A percentile compares a stretch with the other conserved stretches of the same genome.
Conservation (phyloP, 2,329 filamentous ascomycete genomes). For the Lachnellula arida region DNA sequence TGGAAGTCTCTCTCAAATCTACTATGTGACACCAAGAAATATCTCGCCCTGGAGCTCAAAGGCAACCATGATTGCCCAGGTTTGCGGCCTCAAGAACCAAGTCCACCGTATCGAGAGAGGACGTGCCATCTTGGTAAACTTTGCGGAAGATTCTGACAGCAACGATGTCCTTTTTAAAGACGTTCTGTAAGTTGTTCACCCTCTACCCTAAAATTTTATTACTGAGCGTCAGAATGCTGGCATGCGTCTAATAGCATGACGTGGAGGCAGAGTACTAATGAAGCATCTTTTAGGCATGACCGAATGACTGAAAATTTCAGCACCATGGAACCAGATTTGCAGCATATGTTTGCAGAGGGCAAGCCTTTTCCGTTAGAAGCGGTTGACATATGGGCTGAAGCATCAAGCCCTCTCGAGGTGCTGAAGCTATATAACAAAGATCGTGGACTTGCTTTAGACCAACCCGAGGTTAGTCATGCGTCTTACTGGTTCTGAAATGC, state of each 20-base stretch:
- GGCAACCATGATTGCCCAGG: conserved; percentile 87
- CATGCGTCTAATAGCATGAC: not conserved
- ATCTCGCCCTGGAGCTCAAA: conserved; percentile 98
- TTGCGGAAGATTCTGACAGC: conserved; percentile 46
- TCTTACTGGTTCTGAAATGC: not conserved
- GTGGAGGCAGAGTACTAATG: not conserved
- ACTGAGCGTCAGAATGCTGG: too few relatives aligned
- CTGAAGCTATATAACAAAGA: conserved; percentile 79
- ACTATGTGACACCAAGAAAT: conserved; percentile 72
- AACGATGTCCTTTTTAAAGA: conserved; percentile 58
- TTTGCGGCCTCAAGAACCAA: conserved; percentile 71
- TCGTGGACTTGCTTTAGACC: conserved; percentile 80
- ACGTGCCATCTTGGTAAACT: conserved; percentile 66
- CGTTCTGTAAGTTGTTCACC: conserved; percentile 44
- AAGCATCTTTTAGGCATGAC: conserved; percentile 51
- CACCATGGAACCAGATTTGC: conserved; percentile 61
- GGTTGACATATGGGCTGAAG: conserved; percentile 66
- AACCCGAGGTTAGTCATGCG: conserved; percentile 53
- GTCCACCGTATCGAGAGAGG: conserved; percentile 83
- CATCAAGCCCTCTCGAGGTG: conserved; percentile 61
- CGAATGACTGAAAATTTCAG: conserved; percentile 90
- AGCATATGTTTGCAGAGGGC: conserved; percentile 72
- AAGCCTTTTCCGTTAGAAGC: conserved; percentile 60
- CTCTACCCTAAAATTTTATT: too few relatives aligned
- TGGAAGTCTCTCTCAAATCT: conserved; percentile 16